Evolutionary conservation across 352 stramenopile species (phyloP).

Genomic region (Phytophthora capsici): DNA sequence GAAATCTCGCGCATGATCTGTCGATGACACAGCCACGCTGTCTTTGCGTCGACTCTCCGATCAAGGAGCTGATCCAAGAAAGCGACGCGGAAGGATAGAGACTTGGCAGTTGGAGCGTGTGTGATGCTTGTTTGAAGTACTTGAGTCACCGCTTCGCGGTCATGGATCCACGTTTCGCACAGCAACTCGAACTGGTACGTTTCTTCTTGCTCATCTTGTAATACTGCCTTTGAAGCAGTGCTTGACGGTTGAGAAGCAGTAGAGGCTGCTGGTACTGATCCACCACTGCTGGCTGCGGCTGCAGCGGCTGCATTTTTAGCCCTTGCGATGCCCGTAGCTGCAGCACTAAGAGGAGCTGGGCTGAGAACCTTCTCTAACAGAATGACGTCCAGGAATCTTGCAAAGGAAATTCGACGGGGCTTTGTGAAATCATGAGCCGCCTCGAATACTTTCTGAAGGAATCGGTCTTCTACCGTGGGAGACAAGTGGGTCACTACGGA

Average conservation of each 20-base stretch:
- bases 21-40: conserved; percentile 77
- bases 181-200: conserved; percentile 76
- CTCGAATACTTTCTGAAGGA: conserved; percentile 66
- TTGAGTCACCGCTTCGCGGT: conserved; percentile 54
- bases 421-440: conserved; percentile 68
- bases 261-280: not conserved
- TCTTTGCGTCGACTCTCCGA: conserved; percentile 77
- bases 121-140: conserved; percentile 61
- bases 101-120: conserved; percentile 60
- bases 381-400: conserved; percentile 64
- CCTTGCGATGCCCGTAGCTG: conserved; percentile 23
- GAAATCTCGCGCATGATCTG: conserved; percentile 83
- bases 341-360: conserved; percentile 26
- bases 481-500: conserved; percentile 65
- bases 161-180: conserved; percentile 70
- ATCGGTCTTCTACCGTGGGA: conserved; percentile 57
- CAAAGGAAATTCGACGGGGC: conserved; percentile 65
- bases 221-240: conserved; percentile 3
- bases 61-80: conserved; percentile 73
- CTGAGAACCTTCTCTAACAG: conserved; percentile 61
- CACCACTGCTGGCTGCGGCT: not conserved
- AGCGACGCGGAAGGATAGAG: conserved; percentile 65
- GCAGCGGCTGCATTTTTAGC: conserved; percentile 30
- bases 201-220: conserved; percentile 65
- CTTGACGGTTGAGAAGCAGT: conserved; percentile 6